A percentile compares a stretch with the other conserved stretches of the same genome.
Conservation (phyloP, 1,139 yeast genomes). For the Pichia sp. region DNA sequence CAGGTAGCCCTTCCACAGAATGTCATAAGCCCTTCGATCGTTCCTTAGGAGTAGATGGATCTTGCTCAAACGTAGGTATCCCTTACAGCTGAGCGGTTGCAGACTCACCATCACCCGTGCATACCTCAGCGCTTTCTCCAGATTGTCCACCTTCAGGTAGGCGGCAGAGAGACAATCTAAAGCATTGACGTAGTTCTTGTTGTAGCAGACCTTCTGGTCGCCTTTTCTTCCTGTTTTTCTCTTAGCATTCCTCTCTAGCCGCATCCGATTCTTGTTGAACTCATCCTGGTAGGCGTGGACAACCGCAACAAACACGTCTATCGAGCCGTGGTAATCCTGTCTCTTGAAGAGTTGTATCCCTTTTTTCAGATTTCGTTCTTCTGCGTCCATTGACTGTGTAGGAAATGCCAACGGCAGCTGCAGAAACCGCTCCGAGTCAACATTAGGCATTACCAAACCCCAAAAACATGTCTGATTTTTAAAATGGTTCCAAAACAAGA, state of each 20-base stretch:
- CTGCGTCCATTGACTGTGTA: not conserved
- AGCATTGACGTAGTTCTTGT: constrained; percentile 8
- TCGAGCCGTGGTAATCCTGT: not conserved
- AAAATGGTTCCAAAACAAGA: not conserved
- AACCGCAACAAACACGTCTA: not conserved
- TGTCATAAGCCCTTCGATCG: constrained; percentile 41
- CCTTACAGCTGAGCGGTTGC: constrained; percentile 57
- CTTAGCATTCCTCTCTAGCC: not conserved
- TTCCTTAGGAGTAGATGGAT: constrained; percentile 34
- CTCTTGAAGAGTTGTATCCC: constrained; percentile 7
- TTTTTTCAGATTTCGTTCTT: not conserved
- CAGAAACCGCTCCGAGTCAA: too few relatives aligned
- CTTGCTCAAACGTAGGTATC: constrained; percentile 54
- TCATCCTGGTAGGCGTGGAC: constrained; percentile 4
- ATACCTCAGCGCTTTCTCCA: constrained; percentile 43
- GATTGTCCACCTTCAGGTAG: constrained; percentile 45
- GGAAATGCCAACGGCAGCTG: too few relatives aligned
- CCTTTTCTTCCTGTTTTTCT: not conserved
- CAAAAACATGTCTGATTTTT: not conserved
- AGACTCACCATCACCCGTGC: constrained; percentile 39
- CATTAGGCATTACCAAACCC: too few relatives aligned
- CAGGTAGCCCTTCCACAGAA: constrained; percentile 40
- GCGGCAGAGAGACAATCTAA: constrained; percentile 54
- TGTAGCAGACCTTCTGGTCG: not conserved
- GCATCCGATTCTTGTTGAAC: not conserved